These are phyloP conservation scores for Saturnispora galanensis DNA, from an alignment of 805 yeast species.

Conservation along the genomic window DNA sequence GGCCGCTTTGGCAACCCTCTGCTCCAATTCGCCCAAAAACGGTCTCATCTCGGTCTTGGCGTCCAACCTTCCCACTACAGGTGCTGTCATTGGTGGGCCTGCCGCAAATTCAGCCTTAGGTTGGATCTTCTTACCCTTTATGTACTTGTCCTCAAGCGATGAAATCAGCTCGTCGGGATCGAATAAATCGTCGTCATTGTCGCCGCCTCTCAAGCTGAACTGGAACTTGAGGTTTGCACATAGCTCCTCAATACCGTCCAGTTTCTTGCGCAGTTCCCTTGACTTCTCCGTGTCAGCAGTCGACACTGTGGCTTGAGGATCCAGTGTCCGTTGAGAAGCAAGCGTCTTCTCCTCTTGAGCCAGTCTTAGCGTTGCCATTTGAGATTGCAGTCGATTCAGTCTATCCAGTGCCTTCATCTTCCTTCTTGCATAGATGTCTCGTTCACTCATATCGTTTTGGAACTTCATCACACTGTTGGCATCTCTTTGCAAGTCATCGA, in stretches of 20 bases:
- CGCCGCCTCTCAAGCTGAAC: conserved; percentile 20
- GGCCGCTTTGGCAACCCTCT: conserved; percentile 36
- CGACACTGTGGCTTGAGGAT: conserved; percentile 16
- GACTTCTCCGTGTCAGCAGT: conserved; percentile 13
- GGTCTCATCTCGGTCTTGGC: conserved; percentile 23
- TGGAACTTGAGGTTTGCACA: conserved; percentile 21
- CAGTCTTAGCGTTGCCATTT: conserved; percentile 17
- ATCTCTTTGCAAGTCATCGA: conserved; percentile 58
- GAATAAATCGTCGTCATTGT: conserved; percentile 10
- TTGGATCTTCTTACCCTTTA: conserved; percentile 21
- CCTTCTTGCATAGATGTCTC: conserved; percentile 49
- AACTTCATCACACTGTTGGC: conserved; percentile 68
- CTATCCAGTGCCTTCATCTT: conserved; percentile 62
- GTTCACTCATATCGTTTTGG: conserved; percentile 38
- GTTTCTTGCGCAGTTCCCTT: conserved; percentile 16
- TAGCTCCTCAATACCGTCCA: conserved; percentile 19
- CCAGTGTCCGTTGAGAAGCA: conserved; percentile 19
- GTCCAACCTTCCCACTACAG: not conserved
- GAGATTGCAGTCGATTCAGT: conserved; percentile 54
- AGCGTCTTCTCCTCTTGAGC: conserved; percentile 10
- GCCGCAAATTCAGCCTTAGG: conserved; percentile 16
- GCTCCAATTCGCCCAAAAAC: conserved; percentile 43
- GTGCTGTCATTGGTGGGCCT: conserved; percentile 8
- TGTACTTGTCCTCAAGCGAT: conserved; percentile 22
- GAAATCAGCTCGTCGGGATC: conserved; percentile 16